Base-by-base conservation (phyloP, 2,329 filamentous ascomycete genomes). In the Fusarium sp. region DNA sequence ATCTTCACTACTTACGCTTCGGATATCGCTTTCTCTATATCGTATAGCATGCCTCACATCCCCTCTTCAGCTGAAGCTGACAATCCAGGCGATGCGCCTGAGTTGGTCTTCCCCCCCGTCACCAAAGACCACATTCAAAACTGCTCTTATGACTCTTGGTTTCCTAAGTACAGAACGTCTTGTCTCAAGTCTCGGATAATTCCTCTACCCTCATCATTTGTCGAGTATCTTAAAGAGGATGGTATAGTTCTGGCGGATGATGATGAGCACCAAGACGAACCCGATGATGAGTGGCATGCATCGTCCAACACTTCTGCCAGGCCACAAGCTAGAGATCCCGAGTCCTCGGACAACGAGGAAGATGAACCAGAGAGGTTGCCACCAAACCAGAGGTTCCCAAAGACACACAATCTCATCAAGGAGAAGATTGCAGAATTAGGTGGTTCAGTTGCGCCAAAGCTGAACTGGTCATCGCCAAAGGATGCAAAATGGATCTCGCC, bases 381-480 rank as follows among this genome's bases (percentile, higher is more conserved):
- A 4, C 87, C 87, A 22, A 85, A 89, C 76, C 73, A 82, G 71
- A 82, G 87, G 37, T 89, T 93, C 80, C 80, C 89, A 10, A 90
- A 92, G 35, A 86, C 94, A 3, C 96, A 99, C 78, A 83, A 88
- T 44, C 80, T 86, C 57, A 93, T 99, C 77, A 91, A 90, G 76
- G 83, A 87, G 23, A 92, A 87, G 41, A 97, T 99, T 65, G 80
- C 84, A 14, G 91, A 94, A 72, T 86, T 98, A 1, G 94, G 93
- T 17, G 95, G 95, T 61, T 88, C 90, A 62, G 94, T 97, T 10
- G 90, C 92, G 3, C 96, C 96, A 1, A 99, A 99, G 79, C 83
- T 99, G 46, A 98, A 98, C 82, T 99, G 96, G 96, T 97, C 94
- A 7, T 90, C 94, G 6, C 96, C 96, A 6, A 97, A 97, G 78